Evolutionary conservation across 2,329 filamentous ascomycete species (phyloP).

Genomic region (Hymenoscyphus scutula): DNA sequence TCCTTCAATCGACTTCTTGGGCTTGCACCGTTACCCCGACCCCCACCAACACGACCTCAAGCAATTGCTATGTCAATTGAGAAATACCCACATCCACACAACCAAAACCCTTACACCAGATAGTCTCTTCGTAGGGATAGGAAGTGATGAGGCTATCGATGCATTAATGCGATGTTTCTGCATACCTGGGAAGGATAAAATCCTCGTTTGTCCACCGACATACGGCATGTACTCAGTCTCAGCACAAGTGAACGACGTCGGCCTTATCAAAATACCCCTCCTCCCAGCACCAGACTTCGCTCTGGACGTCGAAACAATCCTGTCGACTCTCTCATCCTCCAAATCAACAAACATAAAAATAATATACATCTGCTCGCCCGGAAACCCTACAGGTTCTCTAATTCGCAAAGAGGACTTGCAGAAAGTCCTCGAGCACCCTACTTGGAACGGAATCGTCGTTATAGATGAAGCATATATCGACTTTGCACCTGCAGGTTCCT

Average conservation of each 20-base stretch:
- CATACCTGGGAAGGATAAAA: slow-evolving; percentile 79
- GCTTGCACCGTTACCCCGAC: slow-evolving; percentile 92
- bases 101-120: slow-evolving; percentile 68
- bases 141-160: slow-evolving; percentile 96
- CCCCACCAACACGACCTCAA: slow-evolving; percentile 90
- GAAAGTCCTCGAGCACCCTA: slow-evolving; percentile 75
- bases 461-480: slow-evolving; percentile 97
- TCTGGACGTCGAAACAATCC: slow-evolving; percentile 69
- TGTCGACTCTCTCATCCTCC: slow-evolving; percentile 56
- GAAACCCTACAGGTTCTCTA: slow-evolving; percentile 85
- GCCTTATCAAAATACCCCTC: slow-evolving; percentile 81
- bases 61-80: slow-evolving; percentile 78
- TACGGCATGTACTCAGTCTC: slow-evolving; percentile 99
- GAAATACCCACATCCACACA: slow-evolving; percentile 83
- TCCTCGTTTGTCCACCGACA: slow-evolving; percentile 91
- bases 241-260: slow-evolving; percentile 89
- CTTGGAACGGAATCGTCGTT: slow-evolving; percentile 92
- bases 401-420: slow-evolving; percentile 74
- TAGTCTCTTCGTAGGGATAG: slow-evolving; percentile 91
- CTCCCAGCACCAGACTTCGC: slow-evolving; percentile 69
- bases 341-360: slow-evolving; percentile 72
- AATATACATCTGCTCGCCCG: slow-evolving; percentile 89
- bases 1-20: slow-evolving; percentile 70
- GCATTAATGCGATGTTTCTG: slow-evolving; percentile 93
- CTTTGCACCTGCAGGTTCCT: slow-evolving; percentile 76